Percentiles rank a stretch among this genome's conserved stretches.
phyloP scores from a whole-genome alignment of 2,329 filamentous ascomycete species.

The Atkinsonella texensis region DNA sequence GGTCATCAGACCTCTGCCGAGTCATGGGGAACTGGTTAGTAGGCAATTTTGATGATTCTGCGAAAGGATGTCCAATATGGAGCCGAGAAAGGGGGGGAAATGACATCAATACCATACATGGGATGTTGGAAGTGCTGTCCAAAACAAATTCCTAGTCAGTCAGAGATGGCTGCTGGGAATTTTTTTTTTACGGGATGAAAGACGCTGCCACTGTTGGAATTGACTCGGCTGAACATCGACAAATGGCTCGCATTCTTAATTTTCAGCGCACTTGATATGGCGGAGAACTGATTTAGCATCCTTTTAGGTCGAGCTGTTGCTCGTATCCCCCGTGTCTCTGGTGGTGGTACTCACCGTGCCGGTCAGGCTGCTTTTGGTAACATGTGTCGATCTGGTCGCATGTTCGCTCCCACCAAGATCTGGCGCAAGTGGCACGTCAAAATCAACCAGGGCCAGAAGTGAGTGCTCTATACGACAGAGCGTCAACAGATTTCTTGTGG shows the following conservation, averaged over 20 bases:
- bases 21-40: slow-evolving; percentile 98
- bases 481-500: slow-evolving; percentile 4
- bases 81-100: neutral
- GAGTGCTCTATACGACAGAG: slow-evolving; percentile 20
- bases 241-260: no score
- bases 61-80: neutral
- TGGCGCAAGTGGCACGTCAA: slow-evolving; percentile 99
- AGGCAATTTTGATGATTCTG: slow-evolving; percentile 1
- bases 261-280: no score
- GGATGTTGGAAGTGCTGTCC: neutral
- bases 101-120: no score
- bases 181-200: neutral
- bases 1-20: slow-evolving; percentile 99
- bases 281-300: neutral
- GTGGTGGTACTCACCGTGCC: slow-evolving; percentile 99
- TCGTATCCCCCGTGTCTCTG: slow-evolving; percentile 99
- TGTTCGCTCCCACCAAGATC: slow-evolving; percentile 99
- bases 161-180: no score
- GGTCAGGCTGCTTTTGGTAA: slow-evolving; percentile 99
- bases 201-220: neutral
- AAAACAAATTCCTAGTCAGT: neutral
- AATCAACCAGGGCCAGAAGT: slow-evolving; percentile 98
- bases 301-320: slow-evolving; percentile 88
- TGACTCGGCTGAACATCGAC: no score
- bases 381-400: slow-evolving; percentile 99